Conservation (phyloP, 306 rosid genomes). For the Carpinus viminea region DNA sequence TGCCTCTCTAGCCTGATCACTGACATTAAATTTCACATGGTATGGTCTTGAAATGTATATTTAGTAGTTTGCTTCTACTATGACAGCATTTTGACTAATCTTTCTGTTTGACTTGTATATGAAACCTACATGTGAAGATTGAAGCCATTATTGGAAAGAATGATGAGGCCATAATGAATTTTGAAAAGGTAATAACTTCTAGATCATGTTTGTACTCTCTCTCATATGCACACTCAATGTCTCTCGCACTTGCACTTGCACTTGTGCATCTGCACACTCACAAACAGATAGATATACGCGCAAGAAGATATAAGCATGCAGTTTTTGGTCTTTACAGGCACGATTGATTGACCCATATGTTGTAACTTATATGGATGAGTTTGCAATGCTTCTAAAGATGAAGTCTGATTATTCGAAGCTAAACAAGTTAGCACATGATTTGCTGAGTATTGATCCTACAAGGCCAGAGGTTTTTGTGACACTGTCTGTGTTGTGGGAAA, state of each 20-base stretch:
- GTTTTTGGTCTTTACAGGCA: conserved; percentile 62
- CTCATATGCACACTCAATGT: not conserved
- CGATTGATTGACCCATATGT: conserved; percentile 87
- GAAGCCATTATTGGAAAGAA: conserved; percentile 93
- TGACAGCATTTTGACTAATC: conserved; percentile 17
- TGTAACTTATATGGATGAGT: conserved; percentile 95
- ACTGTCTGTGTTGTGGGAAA: conserved; percentile 90
- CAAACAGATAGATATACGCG: not conserved
- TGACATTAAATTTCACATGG: conserved; percentile 3
- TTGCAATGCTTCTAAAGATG: conserved; percentile 94
- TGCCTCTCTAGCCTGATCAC: not conserved
- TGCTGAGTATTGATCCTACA: conserved; percentile 81
- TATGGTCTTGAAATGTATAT: conserved; percentile 27
- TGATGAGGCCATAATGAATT: conserved; percentile 93
- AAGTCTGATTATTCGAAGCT: conserved; percentile 87
- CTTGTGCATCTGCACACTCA: not conserved
- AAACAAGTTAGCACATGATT: conserved; percentile 85
- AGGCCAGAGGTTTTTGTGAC: conserved; percentile 98
- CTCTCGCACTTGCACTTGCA: not conserved
- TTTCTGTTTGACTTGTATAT: conserved; percentile 7
- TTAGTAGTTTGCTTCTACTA: conserved; percentile 15
- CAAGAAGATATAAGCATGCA: conserved; percentile 8
- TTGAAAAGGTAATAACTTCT: conserved; percentile 72
- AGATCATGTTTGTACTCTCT: conserved; percentile 1
- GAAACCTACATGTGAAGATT: conserved; percentile 56